phyloP scores from a whole-genome alignment of 208 protist genomes.

The Leishmania mexicana region DNA sequence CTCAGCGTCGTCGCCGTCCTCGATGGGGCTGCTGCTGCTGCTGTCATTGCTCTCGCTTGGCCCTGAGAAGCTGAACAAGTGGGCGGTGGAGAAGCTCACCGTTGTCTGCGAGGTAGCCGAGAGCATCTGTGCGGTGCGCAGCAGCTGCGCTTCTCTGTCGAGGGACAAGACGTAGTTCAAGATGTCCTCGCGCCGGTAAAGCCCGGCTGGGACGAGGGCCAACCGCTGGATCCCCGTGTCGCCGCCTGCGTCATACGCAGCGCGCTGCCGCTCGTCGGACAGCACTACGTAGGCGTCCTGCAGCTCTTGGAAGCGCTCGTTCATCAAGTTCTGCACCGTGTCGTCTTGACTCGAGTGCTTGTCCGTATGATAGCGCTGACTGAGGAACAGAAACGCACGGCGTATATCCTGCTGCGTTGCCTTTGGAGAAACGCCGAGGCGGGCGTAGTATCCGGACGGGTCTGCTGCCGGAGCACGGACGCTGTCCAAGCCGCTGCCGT shows the following conservation, averaged over 20 bases:
- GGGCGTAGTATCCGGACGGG: conserved; percentile 78
- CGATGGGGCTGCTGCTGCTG: neutral
- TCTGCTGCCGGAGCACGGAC: conserved; percentile 23
- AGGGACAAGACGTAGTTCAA: conserved; percentile 60
- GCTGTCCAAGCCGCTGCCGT: neutral
- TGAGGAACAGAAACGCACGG: conserved; percentile 76
- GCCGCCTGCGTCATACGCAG: conserved; percentile 78
- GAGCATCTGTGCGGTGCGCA: conserved; percentile 59
- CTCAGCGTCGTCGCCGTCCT: neutral
- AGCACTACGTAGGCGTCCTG: conserved; percentile 83
- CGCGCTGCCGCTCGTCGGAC: conserved; percentile 70
- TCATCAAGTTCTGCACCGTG: conserved; percentile 65
- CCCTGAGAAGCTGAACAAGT: conserved; percentile 35
- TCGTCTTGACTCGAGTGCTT: conserved; percentile 58
- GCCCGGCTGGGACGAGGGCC: conserved; percentile 56
- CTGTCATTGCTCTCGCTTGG: neutral
- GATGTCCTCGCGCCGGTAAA: conserved; percentile 49
- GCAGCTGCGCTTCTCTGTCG: conserved; percentile 64
- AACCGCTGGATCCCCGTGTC: conserved; percentile 47
- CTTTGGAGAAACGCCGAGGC: conserved; percentile 53
- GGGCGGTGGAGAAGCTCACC: conserved; percentile 57
- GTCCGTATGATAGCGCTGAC: conserved; percentile 87
- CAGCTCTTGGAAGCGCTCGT: conserved; percentile 78
- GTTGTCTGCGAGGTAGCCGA: conserved; percentile 51
- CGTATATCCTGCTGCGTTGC: conserved; percentile 73